Base-by-base conservation (phyloP, 208 protist species). In the Trichomonas tenax region DNA sequence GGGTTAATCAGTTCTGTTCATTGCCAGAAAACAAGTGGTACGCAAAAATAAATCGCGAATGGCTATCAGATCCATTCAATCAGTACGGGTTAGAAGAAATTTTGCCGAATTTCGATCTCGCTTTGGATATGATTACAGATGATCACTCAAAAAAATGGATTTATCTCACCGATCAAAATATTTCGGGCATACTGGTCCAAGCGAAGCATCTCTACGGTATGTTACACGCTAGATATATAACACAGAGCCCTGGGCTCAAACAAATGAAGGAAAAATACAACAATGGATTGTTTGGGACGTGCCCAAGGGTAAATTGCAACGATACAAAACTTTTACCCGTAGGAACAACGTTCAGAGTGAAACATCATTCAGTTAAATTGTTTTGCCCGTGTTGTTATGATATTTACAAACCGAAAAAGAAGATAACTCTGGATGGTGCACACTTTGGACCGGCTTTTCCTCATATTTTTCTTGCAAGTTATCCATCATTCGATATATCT, bases 211-310 rank as follows among this genome's bases (percentile, higher is more conserved):
- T 93, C 31, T 93, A 93, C 31, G 86, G 86, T n/a, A 23, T 93
- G 11, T 26, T 93, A 17, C 86, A 93, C 31, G 40, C 86, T 34
- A 23, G 86, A 48, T 93, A 38, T 23, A 93, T 93, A 17, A 34
- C 36, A 11, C 86, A 93, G 38, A 14, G 44, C 14, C 11, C 41
- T 10, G 86, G 86, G 0, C 31, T 93, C 1, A 44, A 41, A 38
- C 86, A 93, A 36, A 93, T 93, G 86, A 93, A 93, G 38, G 86
- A 93, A 51, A 93, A 93, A 93, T 93, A 51, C 45, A 44, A 48
- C 14, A 51, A 51, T 26, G 86, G 44, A 26, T 0, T 93, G 3
- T 93, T 93, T 51, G 40, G 86, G 0, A 41, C 41, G 10, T 93
- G 86, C 31, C 86, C 86, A 41, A 41, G 86, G 1, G 41, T 38